Conservation (phyloP, 805 yeast genomes). For the Hanseniaspora clermontiae region DNA sequence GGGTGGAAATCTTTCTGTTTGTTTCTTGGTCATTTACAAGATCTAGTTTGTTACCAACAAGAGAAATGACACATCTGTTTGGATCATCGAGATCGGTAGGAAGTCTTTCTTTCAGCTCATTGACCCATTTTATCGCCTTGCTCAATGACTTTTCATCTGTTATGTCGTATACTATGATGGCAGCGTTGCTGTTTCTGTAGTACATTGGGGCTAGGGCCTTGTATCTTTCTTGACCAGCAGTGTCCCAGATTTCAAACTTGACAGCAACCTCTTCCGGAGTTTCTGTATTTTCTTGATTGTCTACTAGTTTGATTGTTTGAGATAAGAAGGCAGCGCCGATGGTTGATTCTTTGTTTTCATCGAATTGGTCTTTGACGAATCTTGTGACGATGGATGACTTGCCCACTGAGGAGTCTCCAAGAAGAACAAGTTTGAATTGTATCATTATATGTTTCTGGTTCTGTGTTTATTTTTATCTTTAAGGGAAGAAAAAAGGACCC, state of each 20-base stretch:
- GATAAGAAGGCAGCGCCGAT: slow-evolving; percentile 98
- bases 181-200: slow-evolving; percentile 68
- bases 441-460: slow-evolving; percentile 19
- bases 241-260: slow-evolving; percentile 75
- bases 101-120: slow-evolving; percentile 67
- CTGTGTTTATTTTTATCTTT: too few species aligned
- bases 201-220: slow-evolving; percentile 75
- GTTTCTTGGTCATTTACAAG: slow-evolving; percentile 24
- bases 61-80: slow-evolving; percentile 55
- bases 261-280: slow-evolving; percentile 24
- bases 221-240: slow-evolving; percentile 91
- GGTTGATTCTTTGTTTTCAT: slow-evolving; percentile 72
- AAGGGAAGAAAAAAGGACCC: neutral
- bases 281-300: neutral
- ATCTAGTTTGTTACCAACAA: slow-evolving; percentile 82
- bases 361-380: slow-evolving; percentile 62
- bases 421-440: slow-evolving; percentile 56
- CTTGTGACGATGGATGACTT: slow-evolving; percentile 70
- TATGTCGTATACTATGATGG: slow-evolving; percentile 78
- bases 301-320: slow-evolving; percentile 40
- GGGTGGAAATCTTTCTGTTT: slow-evolving; percentile 32
- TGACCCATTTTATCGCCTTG: slow-evolving; percentile 82
- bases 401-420: slow-evolving; percentile 79
- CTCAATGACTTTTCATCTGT: slow-evolving; percentile 57
- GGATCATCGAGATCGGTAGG: slow-evolving; percentile 38